Percentiles rank a stretch among this genome's conserved stretches.
Evolutionary conservation across 2,329 filamentous ascomycete species (phyloP).

Genomic region (Fusarium beomiforme): DNA sequence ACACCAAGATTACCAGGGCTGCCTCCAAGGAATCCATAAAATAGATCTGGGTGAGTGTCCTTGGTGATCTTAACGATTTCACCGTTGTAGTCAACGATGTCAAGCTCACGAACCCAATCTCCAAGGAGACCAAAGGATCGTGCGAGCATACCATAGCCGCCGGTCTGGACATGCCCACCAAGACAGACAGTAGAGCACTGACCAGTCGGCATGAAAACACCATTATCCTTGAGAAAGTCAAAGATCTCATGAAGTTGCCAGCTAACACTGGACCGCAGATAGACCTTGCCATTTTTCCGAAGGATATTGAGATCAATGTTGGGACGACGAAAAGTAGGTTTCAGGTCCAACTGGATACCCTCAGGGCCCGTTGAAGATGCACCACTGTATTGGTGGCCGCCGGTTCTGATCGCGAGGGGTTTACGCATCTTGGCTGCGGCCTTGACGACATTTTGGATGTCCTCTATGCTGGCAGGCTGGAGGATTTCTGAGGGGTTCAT

Average conservation of each 20-base stretch:
- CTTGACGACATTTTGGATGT: slow-evolving; percentile 52
- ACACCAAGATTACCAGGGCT: slow-evolving; percentile 67
- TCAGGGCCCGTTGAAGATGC: slow-evolving; percentile 55
- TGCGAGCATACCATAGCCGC: slow-evolving; percentile 57
- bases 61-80: slow-evolving; percentile 56
- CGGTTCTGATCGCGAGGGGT: slow-evolving; percentile 56
- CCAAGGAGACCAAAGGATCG: slow-evolving; percentile 63
- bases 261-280: slow-evolving; percentile 53
- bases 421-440: slow-evolving; percentile 52
- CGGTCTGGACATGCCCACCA: slow-evolving; percentile 59
- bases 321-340: slow-evolving; percentile 47
- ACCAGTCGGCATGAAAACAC: slow-evolving; percentile 56
- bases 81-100: slow-evolving; percentile 59
- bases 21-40: slow-evolving; percentile 67
- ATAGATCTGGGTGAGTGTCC: slow-evolving; percentile 61
- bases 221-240: slow-evolving; percentile 51
- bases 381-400: slow-evolving; percentile 60
- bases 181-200: slow-evolving; percentile 57
- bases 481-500: slow-evolving; percentile 57
- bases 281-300: slow-evolving; percentile 44
- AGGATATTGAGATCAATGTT: slow-evolving; percentile 30
- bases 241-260: slow-evolving; percentile 55
- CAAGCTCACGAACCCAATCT: slow-evolving; percentile 60
- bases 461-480: slow-evolving; percentile 53
- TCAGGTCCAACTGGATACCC: slow-evolving; percentile 58